Base-by-base conservation (phyloP, 78 protist species). In the Bigelowiella natans region DNA sequence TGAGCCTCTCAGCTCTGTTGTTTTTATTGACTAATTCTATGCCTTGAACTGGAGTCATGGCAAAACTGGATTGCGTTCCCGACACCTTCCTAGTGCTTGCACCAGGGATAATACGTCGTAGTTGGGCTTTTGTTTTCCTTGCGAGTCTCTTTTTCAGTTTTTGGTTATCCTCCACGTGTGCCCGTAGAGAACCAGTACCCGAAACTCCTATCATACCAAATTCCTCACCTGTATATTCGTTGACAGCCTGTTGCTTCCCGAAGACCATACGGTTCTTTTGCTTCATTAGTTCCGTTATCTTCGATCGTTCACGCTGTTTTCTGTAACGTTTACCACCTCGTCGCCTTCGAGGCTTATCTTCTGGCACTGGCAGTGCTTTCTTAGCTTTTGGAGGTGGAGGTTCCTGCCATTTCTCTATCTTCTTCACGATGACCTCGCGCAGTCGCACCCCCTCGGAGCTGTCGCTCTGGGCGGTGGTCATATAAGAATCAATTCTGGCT, bases 401-500 rank as follows among this genome's bases (percentile, higher is more conserved):
- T 30, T 87, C 89, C 11, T 87, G 89, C 89, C 89, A 87, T 34
- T 87, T 87, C 11, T 87, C 37, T 29, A 87, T 87, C 64, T 87
- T 87, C 64, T 87, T 83, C 86, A 2, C 11, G 29, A 83, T 83
- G 86, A 31, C 37, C 86, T 83, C 86, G 7, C 86, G 86, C 2
- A 83, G 29, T 11, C 31, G 28, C 3, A 83, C 29, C 3, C 86
- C 86, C 11, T 30, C 38, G 38, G 86, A 29, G 11, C 86, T 28
- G 3, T 30, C 11, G 29, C 86, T 83, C 38, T 83, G 11, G 31
- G 18, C 38, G 7, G 11, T 38, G 37, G 11, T 2, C 7, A 40
- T 87, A 34, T 87, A 31, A 2, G 40, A 29, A 30, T 87, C 89
- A 34, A 28, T 39, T 26, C 89, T 37, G 2, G 89, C 11, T 2